Percentiles rank a stretch among this genome's conserved stretches.
Conservation (phyloP, 129 eudicot species). For the Solidago caesia region DNA sequence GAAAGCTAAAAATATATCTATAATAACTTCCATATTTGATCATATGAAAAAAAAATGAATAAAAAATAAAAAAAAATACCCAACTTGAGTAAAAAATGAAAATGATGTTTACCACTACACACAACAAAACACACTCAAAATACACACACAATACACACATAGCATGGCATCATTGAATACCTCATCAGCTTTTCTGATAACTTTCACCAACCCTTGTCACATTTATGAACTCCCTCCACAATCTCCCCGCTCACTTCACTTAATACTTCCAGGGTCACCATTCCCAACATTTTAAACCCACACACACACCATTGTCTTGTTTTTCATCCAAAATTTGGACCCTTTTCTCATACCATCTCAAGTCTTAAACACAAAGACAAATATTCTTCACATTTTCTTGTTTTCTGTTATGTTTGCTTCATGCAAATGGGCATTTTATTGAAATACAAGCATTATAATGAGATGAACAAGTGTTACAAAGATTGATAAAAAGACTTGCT, state of each 20-base stretch:
- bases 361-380: conserved; percentile 37
- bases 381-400: conserved; percentile 28
- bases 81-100: conserved; percentile 25
- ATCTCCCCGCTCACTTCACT: conserved; percentile 4
- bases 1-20: conserved; percentile 21
- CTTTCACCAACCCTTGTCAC: conserved; percentile 46
- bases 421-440: conserved; percentile 24
- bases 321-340: conserved; percentile 17
- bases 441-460: conserved; percentile 35
- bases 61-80: conserved; percentile 17
- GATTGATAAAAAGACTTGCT: neutral
- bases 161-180: conserved; percentile 48
- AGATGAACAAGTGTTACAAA: conserved; percentile 14
- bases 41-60: neutral
- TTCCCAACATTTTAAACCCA: neutral
- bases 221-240: conserved; percentile 44
- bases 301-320: conserved; percentile 11
- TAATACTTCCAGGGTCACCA: conserved; percentile 15
- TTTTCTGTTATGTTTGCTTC: conserved; percentile 47
- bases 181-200: conserved; percentile 30
- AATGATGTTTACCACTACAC: conserved; percentile 29
- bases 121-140: conserved; percentile 18
- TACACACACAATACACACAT: conserved; percentile 18
- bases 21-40: conserved; percentile 23
- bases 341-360: conserved; percentile 24